A percentile compares a stretch with the other conserved stretches of the same genome.
Evolutionary conservation across 2,329 filamentous ascomycete genomes (phyloP).

Genomic region (Penicillium frequentans): DNA sequence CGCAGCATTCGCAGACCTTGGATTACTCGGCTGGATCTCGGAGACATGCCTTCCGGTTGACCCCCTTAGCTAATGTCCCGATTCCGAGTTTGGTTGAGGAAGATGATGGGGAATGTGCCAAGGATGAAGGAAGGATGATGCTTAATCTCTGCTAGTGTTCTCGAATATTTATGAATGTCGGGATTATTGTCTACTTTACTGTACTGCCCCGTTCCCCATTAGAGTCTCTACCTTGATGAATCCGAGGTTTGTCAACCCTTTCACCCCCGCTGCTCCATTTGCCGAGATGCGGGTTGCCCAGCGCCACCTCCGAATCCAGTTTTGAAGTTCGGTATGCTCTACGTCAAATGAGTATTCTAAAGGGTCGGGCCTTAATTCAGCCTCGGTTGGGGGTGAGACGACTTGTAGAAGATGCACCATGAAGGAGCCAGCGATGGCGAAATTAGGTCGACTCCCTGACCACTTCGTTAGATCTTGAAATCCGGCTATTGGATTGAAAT

Average conservation of each 20-base stretch:
- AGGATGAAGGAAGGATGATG: neutral
- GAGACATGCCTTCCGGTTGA: neutral
- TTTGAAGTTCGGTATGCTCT: neutral
- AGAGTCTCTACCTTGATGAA: neutral
- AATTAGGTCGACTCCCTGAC: neutral
- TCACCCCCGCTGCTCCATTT: neutral
- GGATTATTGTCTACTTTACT: neutral
- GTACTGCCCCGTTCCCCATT: neutral
- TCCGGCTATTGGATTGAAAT: neutral
- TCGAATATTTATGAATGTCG: no score
- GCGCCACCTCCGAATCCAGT: neutral
- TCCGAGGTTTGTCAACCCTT: neutral
- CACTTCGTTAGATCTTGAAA: neutral
- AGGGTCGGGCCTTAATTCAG: no score
- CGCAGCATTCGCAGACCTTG: conserved; percentile 1
- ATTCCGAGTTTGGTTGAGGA: neutral
- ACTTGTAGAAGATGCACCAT: neutral
- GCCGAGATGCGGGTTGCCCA: neutral
- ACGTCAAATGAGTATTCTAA: neutral
- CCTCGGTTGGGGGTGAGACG: neutral
- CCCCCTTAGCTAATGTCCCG: neutral
- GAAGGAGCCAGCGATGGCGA: neutral
- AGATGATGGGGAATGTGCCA: neutral
- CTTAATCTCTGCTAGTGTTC: neutral
- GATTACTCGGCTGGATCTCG: neutral